Conservation (phyloP, 768 basidiomycete species). For the Kwoniella mangroviensis region DNA sequence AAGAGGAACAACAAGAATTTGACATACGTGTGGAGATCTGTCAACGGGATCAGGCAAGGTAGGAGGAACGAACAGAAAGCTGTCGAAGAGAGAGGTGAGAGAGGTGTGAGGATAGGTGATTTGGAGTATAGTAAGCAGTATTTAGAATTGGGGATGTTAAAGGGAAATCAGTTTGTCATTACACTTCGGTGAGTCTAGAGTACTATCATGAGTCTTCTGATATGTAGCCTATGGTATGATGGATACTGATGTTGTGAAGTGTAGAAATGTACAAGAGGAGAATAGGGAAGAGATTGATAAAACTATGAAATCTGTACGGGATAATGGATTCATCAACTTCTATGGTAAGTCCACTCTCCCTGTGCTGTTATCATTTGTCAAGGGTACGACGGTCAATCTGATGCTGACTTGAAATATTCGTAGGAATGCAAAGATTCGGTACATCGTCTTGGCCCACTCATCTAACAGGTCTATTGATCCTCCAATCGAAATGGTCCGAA, state of each 20-base stretch:
- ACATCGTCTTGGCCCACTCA: slow-evolving; percentile 96
- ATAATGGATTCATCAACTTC: slow-evolving; percentile 94
- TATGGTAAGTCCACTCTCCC: slow-evolving; percentile 67
- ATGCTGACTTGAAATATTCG: slow-evolving; percentile 42
- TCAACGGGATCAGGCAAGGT: slow-evolving; percentile 68
- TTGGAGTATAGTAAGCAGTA: slow-evolving; percentile 79
- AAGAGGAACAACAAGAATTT: slow-evolving; percentile 62
- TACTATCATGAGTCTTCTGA: not conserved
- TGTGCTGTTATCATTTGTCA: not conserved
- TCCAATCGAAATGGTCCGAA: slow-evolving; percentile 86
- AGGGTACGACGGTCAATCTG: no score
- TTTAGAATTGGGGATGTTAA: slow-evolving; percentile 91
- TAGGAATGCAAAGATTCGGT: slow-evolving; percentile 97
- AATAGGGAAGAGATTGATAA: slow-evolving; percentile 73
- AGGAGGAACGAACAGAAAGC: slow-evolving; percentile 67
- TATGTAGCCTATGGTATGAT: not conserved
- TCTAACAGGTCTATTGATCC: slow-evolving; percentile 84
- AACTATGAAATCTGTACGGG: slow-evolving; percentile 76
- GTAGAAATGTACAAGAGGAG: slow-evolving; percentile 81
- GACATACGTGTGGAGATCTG: slow-evolving; percentile 81
- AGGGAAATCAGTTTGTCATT: slow-evolving; percentile 93
- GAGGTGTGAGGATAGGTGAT: slow-evolving; percentile 86
- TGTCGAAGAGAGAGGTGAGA: slow-evolving; percentile 76
- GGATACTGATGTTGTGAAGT: not conserved
- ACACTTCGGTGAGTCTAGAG: slow-evolving; percentile 73